Evolutionary conservation across 345 rosid species (phyloP).

Genomic region (Litchi chinensis): DNA sequence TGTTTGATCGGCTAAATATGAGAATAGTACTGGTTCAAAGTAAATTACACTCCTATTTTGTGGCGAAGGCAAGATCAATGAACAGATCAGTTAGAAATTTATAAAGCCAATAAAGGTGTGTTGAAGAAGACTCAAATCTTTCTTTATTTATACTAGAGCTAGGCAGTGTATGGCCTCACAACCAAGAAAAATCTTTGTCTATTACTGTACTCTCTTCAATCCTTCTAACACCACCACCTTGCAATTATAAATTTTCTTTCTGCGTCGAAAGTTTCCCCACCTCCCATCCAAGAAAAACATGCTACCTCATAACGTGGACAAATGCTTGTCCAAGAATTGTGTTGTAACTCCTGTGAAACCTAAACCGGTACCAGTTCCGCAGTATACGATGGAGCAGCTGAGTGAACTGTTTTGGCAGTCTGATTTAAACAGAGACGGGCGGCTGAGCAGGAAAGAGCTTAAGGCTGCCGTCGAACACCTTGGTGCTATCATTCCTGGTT

Average conservation of each 20-base stretch:
- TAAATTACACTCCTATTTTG: no score
- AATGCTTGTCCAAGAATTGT: background rate
- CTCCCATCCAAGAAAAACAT: no score
- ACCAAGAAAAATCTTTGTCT: background rate
- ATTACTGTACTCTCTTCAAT: background rate
- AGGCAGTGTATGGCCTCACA: background rate
- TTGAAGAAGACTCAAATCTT: background rate
- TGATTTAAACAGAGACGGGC: constrained; percentile 23
- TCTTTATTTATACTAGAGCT: background rate
- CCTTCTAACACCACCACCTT: background rate
- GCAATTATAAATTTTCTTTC: no score
- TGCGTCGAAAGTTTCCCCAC: no score
- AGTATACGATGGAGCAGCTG: background rate
- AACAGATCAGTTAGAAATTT: background rate
- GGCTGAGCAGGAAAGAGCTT: constrained; percentile 21
- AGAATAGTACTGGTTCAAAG: no score
- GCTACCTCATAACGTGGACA: background rate
- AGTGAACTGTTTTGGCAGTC: background rate
- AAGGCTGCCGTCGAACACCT: constrained; percentile 1
- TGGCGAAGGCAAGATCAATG: background rate
- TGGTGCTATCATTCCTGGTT: background rate
- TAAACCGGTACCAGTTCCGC: background rate
- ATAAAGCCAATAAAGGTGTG: background rate
- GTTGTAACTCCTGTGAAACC: background rate
- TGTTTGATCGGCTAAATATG: no score